Evolutionary conservation across 495 filamentous ascomycete species (phyloP), one percentile per base, ranked within the genome.

Genomic region (Neurospora hispaniola): DNA sequence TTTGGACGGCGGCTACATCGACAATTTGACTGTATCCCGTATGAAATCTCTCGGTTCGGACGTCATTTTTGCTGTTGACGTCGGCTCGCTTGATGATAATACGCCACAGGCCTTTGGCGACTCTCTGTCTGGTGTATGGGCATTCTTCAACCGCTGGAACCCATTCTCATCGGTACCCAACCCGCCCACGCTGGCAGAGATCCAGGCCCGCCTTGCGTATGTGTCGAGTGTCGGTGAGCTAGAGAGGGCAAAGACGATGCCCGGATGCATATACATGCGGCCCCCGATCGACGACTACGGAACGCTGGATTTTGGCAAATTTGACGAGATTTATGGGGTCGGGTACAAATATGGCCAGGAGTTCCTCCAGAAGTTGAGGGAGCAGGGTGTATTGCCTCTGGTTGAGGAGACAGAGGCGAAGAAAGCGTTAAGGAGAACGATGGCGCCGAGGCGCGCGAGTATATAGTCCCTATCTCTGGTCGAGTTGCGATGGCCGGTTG

Each of bases 1-100:
- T 3, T 86, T 99, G 5, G 96, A 99, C 77, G 96, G 96, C 42
- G 96, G 96, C 71, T 99, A 99, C 81, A 89, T 98, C 71, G 96
- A 99, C 84, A 99, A 99, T 75, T 87, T 99, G 4, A 98, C 96
- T 0, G 96, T 99, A 1, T 90, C 93, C 41, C 94, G 97, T 82
- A 99, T 99, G 96, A 97, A 96, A 79, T 91, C 90, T 16, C 88
- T 99, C 1, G 96, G 96, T 6, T 93, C 92, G 1, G 93, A 98
- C 74, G 88, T 97, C 20, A 96, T 99, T 74, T 98, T 98, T 81
- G 96, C 96, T 10, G 88, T 99, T 62, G 96, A 99, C 79, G 96
- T 99, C 12, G 96, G 96, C 42, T 89, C 91, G 38, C 84, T 97
- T 2, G 93, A 98, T 78, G 95, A 98, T 82, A 88, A 94, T 76